Base-by-base conservation (phyloP, 495 filamentous ascomycete genomes). In the Penicillium paxilli region DNA sequence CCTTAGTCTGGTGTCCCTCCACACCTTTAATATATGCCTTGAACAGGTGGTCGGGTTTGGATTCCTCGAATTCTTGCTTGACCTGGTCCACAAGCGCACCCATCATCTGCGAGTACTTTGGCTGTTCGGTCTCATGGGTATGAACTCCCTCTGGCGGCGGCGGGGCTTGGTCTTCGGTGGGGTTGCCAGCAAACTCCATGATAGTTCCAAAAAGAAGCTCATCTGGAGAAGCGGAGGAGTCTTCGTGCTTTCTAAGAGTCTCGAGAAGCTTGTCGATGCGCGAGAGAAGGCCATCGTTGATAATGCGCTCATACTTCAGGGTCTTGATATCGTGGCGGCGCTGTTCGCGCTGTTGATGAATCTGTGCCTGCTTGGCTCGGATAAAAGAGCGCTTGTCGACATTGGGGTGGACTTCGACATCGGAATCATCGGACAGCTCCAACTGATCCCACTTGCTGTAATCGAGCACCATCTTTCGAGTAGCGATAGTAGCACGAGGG, bases 311-410 rank as follows among this genome's bases (percentile, higher is more conserved):
- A 70, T 93, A 97, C 74, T 92, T 92, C 57, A 93, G 77, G 2
- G 92, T 96, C 62, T 88, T 83, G 67, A 98, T 98, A 65, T 96
- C 86, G 63, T 89, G 83, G 60, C 86, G 88, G 48, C 94, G 89
- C 60, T 91, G 85, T 51, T 82, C 76, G 38, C 94, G 87, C 66
- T 96, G 87, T 64, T 88, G 82, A 67, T 98, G 94, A 66, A 98
- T 98, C 69, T 98, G 91, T 64, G 88, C 86, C 73, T 97, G 94
- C 76, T 98, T 98, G 51, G 94, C 94, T 49, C 94, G 90, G 69
- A 98, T 98, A 75, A 98, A 98, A 49, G 94, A 98, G 2, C 87
- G 86, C 66, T 98, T 98, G 75, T 98, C 94, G 70, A 98, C 94
- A 74, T 98, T 98, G 51, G 95, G 94, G 70, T 98, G 94, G 23